These are phyloP conservation scores for Jackrogersella minutella DNA, from an alignment of 495 filamentous ascomycete species.

Conservation along the genomic window DNA sequence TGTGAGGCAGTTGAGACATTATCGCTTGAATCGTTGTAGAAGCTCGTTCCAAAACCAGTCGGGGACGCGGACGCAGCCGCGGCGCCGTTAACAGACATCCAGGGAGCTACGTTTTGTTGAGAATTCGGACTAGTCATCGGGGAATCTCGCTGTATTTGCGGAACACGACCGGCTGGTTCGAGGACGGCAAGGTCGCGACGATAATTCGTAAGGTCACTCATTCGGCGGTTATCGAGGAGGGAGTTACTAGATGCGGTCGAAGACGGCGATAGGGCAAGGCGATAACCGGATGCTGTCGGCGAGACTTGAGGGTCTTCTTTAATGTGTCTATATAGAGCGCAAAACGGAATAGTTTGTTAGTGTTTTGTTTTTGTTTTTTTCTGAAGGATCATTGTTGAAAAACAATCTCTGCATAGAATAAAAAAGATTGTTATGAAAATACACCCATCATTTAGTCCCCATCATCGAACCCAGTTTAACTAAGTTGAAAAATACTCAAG, in stretches of 20 bases:
- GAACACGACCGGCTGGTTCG: constrained; percentile 64
- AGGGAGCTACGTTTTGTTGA: constrained; percentile 53
- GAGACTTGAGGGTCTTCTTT: constrained; percentile 62
- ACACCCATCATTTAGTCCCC: constrained; percentile 3
- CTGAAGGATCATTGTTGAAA: constrained; percentile 40
- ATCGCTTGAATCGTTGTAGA: constrained; percentile 73
- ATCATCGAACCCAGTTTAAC: constrained; percentile 1
- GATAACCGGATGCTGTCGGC: constrained; percentile 56
- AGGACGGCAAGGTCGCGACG: constrained; percentile 75
- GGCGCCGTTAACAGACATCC: constrained; percentile 53
- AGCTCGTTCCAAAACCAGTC: constrained; percentile 52
- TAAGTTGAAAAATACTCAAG: constrained; percentile 9
- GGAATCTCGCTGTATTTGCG: constrained; percentile 62
- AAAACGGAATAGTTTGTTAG: constrained; percentile 20
- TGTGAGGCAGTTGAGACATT: constrained; percentile 64
- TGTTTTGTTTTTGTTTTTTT: no score
- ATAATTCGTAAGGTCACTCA: constrained; percentile 69
- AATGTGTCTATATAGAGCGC: constrained; percentile 41
- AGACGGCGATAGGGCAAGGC: constrained; percentile 57
- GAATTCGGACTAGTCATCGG: constrained; percentile 58
- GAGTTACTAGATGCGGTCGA: constrained; percentile 57
- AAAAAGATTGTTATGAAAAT: constrained; percentile 5
- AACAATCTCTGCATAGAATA: constrained; percentile 36
- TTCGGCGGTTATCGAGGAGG: constrained; percentile 56
- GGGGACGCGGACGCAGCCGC: constrained; percentile 45